phyloP scores from a whole-genome alignment of 208 protist genomes.

The Trypanosoma platydactyli region DNA sequence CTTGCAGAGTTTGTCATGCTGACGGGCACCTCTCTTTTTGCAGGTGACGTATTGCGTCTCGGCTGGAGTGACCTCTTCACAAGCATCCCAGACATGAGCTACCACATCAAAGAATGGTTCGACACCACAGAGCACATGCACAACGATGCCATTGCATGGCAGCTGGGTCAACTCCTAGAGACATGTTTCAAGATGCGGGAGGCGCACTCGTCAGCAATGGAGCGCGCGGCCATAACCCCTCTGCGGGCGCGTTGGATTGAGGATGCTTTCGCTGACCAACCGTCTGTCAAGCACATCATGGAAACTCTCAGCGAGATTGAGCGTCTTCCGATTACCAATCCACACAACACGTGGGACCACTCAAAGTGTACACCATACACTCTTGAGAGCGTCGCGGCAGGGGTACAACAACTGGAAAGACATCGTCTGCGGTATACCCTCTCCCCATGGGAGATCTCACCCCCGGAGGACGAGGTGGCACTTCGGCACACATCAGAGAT shows the following conservation, averaged over 20 bases:
- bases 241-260: constrained; percentile 85
- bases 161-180: constrained; percentile 88
- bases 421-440: constrained; percentile 76
- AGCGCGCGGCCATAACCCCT: constrained; percentile 83
- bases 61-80: constrained; percentile 92
- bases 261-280: constrained; percentile 90
- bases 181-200: constrained; percentile 86
- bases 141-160: constrained; percentile 91
- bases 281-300: constrained; percentile 74
- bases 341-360: constrained; percentile 70
- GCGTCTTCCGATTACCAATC: constrained; percentile 47
- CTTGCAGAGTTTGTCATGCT: constrained; percentile 90
- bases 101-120: constrained; percentile 93
- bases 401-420: constrained; percentile 49
- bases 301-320: constrained; percentile 80
- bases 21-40: constrained; percentile 88
- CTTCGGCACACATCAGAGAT: constrained; percentile 73
- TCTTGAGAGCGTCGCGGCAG: constrained; percentile 58
- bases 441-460: constrained; percentile 78
- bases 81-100: constrained; percentile 78
- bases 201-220: constrained; percentile 78
- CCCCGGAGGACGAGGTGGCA: constrained; percentile 72
- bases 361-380: constrained; percentile 70
- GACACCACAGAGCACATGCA: constrained; percentile 90
- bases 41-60: constrained; percentile 84